Evolutionary conservation across 257 asterid genomes (phyloP).

Genomic region (Ophiorrhiza pumila): DNA sequence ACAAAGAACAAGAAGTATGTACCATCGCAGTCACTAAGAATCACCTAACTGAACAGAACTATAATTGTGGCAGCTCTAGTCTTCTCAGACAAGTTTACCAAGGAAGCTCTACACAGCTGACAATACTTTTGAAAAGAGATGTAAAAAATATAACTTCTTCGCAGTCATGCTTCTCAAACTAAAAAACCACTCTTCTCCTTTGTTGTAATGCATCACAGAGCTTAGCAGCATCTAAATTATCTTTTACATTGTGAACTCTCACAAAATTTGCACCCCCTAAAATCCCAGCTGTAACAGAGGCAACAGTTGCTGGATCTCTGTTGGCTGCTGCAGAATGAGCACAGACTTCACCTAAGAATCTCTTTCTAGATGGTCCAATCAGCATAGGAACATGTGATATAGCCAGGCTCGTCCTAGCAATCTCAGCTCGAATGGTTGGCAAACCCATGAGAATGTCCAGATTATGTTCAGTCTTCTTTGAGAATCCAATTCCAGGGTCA

Average conservation of each 20-base stretch:
- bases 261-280: constrained; percentile 79
- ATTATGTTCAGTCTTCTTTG: constrained; percentile 74
- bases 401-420: constrained; percentile 60
- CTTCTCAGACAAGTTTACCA: no score
- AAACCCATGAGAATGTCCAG: constrained; percentile 62
- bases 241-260: constrained; percentile 80
- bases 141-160: not conserved
- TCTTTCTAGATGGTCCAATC: constrained; percentile 85
- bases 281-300: constrained; percentile 58
- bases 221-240: constrained; percentile 63
- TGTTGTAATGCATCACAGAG: constrained; percentile 78
- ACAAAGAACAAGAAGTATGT: no score
- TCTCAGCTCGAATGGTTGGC: constrained; percentile 46
- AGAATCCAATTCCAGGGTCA: constrained; percentile 93
- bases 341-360: constrained; percentile 84
- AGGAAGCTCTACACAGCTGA: not conserved
- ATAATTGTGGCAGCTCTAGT: no score
- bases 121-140: not conserved
- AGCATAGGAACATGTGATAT: constrained; percentile 64
- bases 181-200: constrained; percentile 28
- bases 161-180: constrained; percentile 1
- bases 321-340: constrained; percentile 36
- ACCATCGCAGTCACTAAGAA: no score
- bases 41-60: no score
- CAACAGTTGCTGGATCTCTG: constrained; percentile 86